phyloP scores from a whole-genome alignment of 192 early-diverging fungal genomes.

The Coemansia sp. region DNA sequence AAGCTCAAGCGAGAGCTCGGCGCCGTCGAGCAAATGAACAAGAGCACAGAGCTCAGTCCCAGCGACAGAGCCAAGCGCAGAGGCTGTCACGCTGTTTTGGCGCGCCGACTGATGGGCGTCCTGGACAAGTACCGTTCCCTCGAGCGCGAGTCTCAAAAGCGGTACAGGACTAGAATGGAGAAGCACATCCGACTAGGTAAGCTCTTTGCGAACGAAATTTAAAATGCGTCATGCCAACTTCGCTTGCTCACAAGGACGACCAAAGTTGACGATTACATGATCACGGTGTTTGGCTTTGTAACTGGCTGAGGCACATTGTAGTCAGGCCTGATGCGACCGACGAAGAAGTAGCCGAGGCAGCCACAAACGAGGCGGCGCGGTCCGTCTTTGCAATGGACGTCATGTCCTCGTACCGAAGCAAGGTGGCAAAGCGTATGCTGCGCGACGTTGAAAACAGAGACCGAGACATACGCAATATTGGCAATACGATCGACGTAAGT shows the following conservation, averaged over 20 bases:
- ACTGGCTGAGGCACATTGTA: slow-evolving; percentile 5
- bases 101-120: slow-evolving; percentile 40
- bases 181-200: slow-evolving; percentile 56
- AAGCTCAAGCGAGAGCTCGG: slow-evolving; percentile 44
- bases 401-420: slow-evolving; percentile 50
- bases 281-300: background rate
- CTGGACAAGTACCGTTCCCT: slow-evolving; percentile 49
- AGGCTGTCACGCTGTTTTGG: slow-evolving; percentile 41
- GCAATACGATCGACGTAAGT: slow-evolving; percentile 45
- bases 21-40: slow-evolving; percentile 47
- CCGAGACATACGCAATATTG: slow-evolving; percentile 44
- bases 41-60: slow-evolving; percentile 29
- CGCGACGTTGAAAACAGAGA: slow-evolving; percentile 54
- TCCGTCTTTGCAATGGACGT: slow-evolving; percentile 57
- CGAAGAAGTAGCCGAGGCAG: slow-evolving; percentile 45
- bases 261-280: background rate
- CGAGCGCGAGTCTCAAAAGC: slow-evolving; percentile 51
- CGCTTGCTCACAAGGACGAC: background rate
- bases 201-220: background rate
- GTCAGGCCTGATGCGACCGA: slow-evolving; percentile 51
- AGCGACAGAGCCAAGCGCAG: slow-evolving; percentile 48
- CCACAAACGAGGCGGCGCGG: slow-evolving; percentile 32
- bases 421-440: slow-evolving; percentile 43
- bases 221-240: background rate
- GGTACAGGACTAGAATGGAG: slow-evolving; percentile 48